Evolutionary conservation across 2,329 filamentous ascomycete genomes (phyloP), one percentile per base, ranked within the genome.

Genomic region (Penicillium sp.): DNA sequence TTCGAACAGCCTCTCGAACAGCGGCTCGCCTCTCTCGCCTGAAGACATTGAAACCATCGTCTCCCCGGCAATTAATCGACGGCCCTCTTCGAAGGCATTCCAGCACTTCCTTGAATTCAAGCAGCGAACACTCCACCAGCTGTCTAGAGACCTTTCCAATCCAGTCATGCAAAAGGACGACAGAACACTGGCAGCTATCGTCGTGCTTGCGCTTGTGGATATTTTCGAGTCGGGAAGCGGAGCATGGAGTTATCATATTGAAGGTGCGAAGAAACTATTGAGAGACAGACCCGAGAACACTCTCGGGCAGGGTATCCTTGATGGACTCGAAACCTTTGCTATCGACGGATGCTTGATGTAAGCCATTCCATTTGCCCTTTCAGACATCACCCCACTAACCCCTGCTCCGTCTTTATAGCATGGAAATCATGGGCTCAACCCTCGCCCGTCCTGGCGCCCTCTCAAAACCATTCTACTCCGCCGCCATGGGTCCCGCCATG

Each of bases 171-270:
- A 70, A 47, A 76, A 76, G 5, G 79, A 82, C 47, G 69, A 82
- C 17, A 73, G 78, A 34, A 76, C 73, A 1, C 60, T 83, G 50
- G 79, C 78, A 15, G 76, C 79, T 0, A 81, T 83, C 28, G 72
- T 83, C 20, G 71, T 83, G 5, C 78, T 83, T 58, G 78, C 82
- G 57, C 77, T 82, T 20, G 77, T 82, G 59, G 81, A 82, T 56
- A 71, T 82, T 5, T 75, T 83, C 5, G 80, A 82, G 61, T 83
- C 81, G 0, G 82, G 82, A 14, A 77, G 75, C 51, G 81, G 80
- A 11, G 77, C 81, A 37, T 84, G 82, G 81, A 82, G 77, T 63
- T 76, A 80, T 37, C 82, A 84, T 59, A 75, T 83, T 51, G 79
- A 81, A 59, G 82, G 82, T 6, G 81, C 81, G n/a, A 78, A 79